These are phyloP conservation scores for Haberlea rhodopensis DNA, from an alignment of 257 asterid genomes.

Conservation along the genomic window DNA sequence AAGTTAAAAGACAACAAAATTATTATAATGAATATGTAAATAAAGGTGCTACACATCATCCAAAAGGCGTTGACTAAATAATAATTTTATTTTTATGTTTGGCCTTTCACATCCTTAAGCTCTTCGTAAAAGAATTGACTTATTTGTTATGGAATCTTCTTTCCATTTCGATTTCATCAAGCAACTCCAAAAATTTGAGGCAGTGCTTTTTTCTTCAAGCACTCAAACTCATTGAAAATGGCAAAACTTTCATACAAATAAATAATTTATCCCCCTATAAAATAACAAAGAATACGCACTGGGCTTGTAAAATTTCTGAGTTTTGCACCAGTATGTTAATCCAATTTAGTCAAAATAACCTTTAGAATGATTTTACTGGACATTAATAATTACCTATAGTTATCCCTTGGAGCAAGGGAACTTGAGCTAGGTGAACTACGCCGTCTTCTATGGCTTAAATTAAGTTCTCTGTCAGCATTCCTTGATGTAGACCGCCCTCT, in stretches of 20 bases:
- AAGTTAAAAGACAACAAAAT: no score
- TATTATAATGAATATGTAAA: no score
- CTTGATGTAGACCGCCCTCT: constrained; percentile 70
- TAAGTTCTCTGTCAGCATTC: constrained; percentile 55
- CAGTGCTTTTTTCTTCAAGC: neutral
- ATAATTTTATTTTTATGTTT: no score
- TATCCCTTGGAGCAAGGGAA: constrained; percentile 65
- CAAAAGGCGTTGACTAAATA: no score
- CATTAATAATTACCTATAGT: constrained; percentile 49
- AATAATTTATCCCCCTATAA: neutral
- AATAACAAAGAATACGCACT: neutral
- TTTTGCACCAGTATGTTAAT: neutral
- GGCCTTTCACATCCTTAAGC: no score
- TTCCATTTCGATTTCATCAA: neutral
- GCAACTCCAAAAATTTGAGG: neutral
- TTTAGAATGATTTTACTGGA: neutral
- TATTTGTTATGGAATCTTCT: neutral
- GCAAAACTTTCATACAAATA: neutral
- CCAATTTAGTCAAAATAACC: constrained; percentile 13
- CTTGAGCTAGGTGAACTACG: constrained; percentile 76
- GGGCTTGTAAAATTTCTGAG: neutral
- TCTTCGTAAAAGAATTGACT: neutral
- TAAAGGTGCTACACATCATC: no score
- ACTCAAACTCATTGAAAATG: neutral
- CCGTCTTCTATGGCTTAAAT: constrained; percentile 58